phyloP scores from a whole-genome alignment of 306 rosid genomes.

The Herpetospermum pedunculosum region DNA sequence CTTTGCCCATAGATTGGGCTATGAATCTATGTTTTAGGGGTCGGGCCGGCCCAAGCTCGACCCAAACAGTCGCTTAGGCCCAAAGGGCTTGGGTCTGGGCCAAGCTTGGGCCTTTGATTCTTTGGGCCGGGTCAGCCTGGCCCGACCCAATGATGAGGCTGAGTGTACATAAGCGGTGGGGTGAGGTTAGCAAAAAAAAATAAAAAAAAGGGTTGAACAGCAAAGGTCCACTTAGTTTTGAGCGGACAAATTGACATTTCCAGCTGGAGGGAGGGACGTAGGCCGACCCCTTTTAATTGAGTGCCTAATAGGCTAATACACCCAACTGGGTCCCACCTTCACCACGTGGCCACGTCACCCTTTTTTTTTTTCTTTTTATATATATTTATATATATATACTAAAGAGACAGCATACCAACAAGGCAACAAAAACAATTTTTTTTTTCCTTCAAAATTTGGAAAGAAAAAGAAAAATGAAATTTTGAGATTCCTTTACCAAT shows the following conservation, averaged over 20 bases:
- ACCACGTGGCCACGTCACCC: constrained; percentile 8
- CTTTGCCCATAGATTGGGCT: no score
- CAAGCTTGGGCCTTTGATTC: no score
- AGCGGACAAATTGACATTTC: constrained; percentile 1
- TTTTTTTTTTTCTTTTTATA: not conserved
- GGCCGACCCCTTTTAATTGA: not conserved
- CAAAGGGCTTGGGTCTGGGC: no score
- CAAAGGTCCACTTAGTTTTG: constrained; percentile 1
- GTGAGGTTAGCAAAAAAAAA: not conserved
- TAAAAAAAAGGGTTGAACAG: not conserved
- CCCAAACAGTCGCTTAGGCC: no score
- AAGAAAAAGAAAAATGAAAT: not conserved
- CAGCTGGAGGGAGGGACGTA: not conserved
- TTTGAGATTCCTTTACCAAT: not conserved
- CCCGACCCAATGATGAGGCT: no score
- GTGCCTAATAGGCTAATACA: not conserved
- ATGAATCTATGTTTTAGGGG: no score
- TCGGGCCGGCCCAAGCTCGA: no score
- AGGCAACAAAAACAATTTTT: not conserved
- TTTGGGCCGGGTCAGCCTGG: no score
- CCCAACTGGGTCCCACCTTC: not conserved
- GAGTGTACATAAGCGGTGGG: not conserved
- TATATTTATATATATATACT: not conserved
- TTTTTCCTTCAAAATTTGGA: not conserved
- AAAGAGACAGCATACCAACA: not conserved